These are phyloP conservation scores for Kalaharituber pfeilii DNA, from an alignment of 2,329 filamentous ascomycete species.

Conservation along the genomic window DNA sequence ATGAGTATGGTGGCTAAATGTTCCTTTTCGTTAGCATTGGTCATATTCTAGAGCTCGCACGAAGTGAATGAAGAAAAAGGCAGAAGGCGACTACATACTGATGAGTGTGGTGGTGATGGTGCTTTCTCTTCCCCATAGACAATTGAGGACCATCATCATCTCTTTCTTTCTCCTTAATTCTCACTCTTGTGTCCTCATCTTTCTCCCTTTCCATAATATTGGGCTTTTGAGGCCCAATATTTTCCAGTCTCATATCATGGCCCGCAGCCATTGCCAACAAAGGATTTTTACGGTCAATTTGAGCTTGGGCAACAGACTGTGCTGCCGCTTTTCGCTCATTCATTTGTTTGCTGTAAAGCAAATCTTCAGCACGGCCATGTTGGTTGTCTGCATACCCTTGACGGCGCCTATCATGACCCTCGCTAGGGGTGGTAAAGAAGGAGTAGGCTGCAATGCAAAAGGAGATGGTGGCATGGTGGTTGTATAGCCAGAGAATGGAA, in stretches of 20 bases:
- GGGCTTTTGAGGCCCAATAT: background rate
- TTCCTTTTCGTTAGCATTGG: constrained; percentile 13
- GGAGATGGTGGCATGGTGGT: constrained; percentile 22
- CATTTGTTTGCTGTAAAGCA: constrained; percentile 1
- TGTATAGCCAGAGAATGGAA: constrained; percentile 21
- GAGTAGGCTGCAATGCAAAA: constrained; percentile 20
- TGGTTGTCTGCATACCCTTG: background rate
- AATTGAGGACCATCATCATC: background rate
- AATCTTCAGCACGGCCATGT: background rate
- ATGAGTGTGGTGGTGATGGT: constrained; percentile 36
- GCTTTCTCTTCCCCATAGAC: constrained; percentile 20
- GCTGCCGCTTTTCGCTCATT: constrained; percentile 9
- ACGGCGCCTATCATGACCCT: constrained; percentile 9
- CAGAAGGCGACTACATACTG: constrained; percentile 26
- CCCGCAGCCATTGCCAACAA: background rate
- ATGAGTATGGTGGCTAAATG: constrained; percentile 27
- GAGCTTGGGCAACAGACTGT: constrained; percentile 7
- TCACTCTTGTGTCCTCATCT: constrained; percentile 10
- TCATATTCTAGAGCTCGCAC: no score
- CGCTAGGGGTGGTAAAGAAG: constrained; percentile 11
- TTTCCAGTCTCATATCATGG: background rate
- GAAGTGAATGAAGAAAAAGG: background rate
- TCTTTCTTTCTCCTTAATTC: background rate
- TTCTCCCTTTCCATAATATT: constrained; percentile 12
- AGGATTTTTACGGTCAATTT: constrained; percentile 11